Evolutionary conservation across 306 rosid species (phyloP).

Genomic region (Ziziphus jujuba): DNA sequence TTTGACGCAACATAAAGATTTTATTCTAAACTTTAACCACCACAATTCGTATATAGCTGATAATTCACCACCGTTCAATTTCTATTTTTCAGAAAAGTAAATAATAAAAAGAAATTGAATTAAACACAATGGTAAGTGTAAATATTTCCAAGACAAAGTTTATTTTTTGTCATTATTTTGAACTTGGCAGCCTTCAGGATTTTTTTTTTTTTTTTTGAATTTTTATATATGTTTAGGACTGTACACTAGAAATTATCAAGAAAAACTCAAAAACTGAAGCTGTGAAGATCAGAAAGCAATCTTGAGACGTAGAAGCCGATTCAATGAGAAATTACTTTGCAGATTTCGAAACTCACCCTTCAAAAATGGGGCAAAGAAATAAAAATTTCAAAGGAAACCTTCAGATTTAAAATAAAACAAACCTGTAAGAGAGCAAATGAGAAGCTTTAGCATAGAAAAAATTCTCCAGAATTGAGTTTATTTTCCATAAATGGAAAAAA

Average conservation of each 20-base stretch:
- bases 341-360: neutral
- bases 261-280: neutral
- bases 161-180: no score
- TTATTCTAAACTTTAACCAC: conserved; percentile 29
- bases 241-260: no score
- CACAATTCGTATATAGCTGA: conserved; percentile 9
- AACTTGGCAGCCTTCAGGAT: no score
- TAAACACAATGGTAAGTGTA: no score
- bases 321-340: neutral
- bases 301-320: neutral
- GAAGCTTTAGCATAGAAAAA: neutral
- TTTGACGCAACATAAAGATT: conserved; percentile 27
- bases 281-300: neutral
- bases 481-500: no score
- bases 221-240: no score
- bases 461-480: neutral
- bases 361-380: neutral
- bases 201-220: no score
- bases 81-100: no score
- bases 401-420: neutral
- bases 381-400: conserved; percentile 1
- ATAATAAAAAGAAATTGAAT: no score
- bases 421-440: neutral
- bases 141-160: no score
- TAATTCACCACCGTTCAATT: no score